Evolutionary conservation across 805 yeast species (phyloP), one percentile per base, ranked within the genome.

Genomic region (Wickerhamiella slavikovae): DNA sequence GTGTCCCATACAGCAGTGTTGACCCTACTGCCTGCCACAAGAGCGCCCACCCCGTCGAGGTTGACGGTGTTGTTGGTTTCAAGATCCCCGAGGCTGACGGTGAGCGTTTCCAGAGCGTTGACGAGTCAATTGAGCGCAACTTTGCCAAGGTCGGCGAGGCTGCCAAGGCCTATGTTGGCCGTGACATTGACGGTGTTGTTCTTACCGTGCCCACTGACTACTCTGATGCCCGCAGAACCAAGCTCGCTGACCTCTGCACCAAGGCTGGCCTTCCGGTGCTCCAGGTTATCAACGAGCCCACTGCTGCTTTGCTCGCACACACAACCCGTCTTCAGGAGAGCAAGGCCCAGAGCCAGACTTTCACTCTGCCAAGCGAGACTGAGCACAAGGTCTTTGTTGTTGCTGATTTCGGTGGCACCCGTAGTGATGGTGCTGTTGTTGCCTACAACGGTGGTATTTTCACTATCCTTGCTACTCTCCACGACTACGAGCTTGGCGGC

Each of bases 341-440:
- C 37, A n/a, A n/a, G n/a, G n/a, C n/a, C n/a, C n/a, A n/a, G n/a
- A n/a, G n/a, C n/a, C n/a, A n/a, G n/a, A n/a, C n/a, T n/a, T n/a
- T n/a, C n/a, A n/a, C n/a, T n/a, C n/a, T n/a, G n/a, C n/a, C n/a
- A n/a, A n/a, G n/a, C n/a, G 43, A 44, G 32, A 24, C 29, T 19
- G 38, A 40, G 12, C 92, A 80, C 56, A 74, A 74, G 60, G 55
- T 78, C 35, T 72, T 72, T 47, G 91, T 80, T 29, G 94, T 89
- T 42, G 91, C 92, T 32, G 98, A 89, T 55, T 78, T 89, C 46
- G 98, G 98, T 52, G 95, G 93, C 49, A 65, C 82, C 43, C 68
- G 96, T 57, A 73, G 93, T 24, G 96, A 89, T 50, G 94, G 83
- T 37, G 93, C 96, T 35, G 83, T 89, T 29, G 60, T 89, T 44